A percentile compares a stretch with the other conserved stretches of the same genome.
phyloP scores from a whole-genome alignment of 2,329 filamentous ascomycete species.

The Penicillium brasilianum region DNA sequence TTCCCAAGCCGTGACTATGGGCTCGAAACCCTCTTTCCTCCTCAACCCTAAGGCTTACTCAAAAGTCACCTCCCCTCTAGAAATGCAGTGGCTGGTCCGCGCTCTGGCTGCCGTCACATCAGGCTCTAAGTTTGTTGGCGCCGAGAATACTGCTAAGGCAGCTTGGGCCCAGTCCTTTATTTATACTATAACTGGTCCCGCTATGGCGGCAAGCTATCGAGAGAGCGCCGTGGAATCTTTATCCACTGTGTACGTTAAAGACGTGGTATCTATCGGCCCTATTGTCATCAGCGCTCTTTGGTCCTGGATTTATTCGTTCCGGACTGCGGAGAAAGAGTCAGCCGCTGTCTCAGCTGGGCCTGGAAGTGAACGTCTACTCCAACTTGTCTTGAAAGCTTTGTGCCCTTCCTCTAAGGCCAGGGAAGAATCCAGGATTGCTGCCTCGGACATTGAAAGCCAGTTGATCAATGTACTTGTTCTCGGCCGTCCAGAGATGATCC shows the following conservation, averaged over 20 bases:
- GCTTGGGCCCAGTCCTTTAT: slow-evolving; percentile 86
- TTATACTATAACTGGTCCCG: slow-evolving; percentile 72
- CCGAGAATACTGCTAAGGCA: slow-evolving; percentile 56
- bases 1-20: slow-evolving; percentile 68
- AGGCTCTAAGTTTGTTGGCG: slow-evolving; percentile 57
- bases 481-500: slow-evolving; percentile 76
- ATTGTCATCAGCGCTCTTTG: slow-evolving; percentile 75
- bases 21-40: slow-evolving; percentile 86
- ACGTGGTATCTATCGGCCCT: slow-evolving; percentile 63
- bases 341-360: slow-evolving; percentile 69
- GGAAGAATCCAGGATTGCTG: slow-evolving; percentile 39
- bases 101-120: slow-evolving; percentile 68
- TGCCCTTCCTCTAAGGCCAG: slow-evolving; percentile 38
- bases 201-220: slow-evolving; percentile 65
- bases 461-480: slow-evolving; percentile 79
- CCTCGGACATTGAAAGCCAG: slow-evolving; percentile 67
- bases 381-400: slow-evolving; percentile 58
- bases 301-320: slow-evolving; percentile 74
- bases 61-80: slow-evolving; percentile 75
- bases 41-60: slow-evolving; percentile 83
- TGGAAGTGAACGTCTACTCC: slow-evolving; percentile 64
- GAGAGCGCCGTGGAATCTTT: slow-evolving; percentile 67
- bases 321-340: slow-evolving; percentile 76
- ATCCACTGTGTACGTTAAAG: slow-evolving; percentile 66
- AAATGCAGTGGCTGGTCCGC: slow-evolving; percentile 76